Evolutionary conservation across 352 stramenopile species (phyloP), one percentile per base, ranked within the genome.

Genomic region (Pythium graminicola): DNA sequence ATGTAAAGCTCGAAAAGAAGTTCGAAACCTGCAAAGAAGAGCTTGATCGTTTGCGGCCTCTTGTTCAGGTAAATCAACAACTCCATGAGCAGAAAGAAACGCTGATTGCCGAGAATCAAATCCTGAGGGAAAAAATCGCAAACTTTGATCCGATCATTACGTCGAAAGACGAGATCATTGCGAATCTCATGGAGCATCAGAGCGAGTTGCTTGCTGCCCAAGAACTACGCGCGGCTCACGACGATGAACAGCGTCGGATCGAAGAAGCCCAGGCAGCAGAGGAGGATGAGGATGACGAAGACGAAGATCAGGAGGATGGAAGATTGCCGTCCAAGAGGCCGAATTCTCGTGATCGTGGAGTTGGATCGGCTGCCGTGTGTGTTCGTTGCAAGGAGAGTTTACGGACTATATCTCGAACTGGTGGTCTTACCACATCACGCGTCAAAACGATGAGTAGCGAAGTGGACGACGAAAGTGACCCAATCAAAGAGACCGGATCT

Each of bases 1-100:
- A 77, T 55, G 47, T 53, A 24, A 88, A 76, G 39, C 65, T 96
- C 0, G 76, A 94, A 48, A 78, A 85, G 16, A 84, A 85, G 52
- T 74, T 71, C 35, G 73, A 87, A 2, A 43, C 69, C 13, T 64
- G 60, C 22, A 67, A 69, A 11, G 79, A 88, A 20, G 76, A 92
- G 33, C 16, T 92, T 8, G 69, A 89, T 46, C 60, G 67, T 0
- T 45, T 94, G 16, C 72, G 78, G 5, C 72, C 75, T 5, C 49
- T 90, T 0, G 49, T 86, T 0, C 64, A 70, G 3, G 50, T 76
- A 16, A 88, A 81, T 14, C 70, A 85, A 14, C 44, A 65, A 6
- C 50, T 93, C 7, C n/a, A 62, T 6, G 56, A 67, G 2, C 59
- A 73, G 19, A 76, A 84, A 19, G 68, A 73, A 0, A 47, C 64